Evolutionary conservation across 2,329 filamentous ascomycete genomes (phyloP).

Genomic region (Fusarium coicis): DNA sequence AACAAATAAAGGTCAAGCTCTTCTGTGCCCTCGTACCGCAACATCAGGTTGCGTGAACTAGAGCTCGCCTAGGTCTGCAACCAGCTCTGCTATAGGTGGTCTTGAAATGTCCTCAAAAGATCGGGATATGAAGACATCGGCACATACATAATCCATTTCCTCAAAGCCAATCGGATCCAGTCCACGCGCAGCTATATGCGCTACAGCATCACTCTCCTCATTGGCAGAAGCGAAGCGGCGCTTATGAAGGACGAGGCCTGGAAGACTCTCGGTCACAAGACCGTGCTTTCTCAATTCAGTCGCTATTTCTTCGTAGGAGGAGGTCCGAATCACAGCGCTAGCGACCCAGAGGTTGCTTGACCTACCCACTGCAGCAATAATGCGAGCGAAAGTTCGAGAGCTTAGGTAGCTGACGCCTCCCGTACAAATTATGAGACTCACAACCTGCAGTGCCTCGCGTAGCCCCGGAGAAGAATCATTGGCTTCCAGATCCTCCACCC

Average conservation of each 20-base stretch:
- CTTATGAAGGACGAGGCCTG: not conserved
- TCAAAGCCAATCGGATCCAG: not conserved
- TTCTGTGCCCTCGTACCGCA: not conserved
- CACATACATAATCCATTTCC: not conserved
- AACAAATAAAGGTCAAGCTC: too few relatives aligned
- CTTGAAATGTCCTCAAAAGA: not conserved
- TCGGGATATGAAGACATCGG: not conserved
- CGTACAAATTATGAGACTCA: not conserved
- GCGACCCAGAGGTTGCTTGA: not conserved
- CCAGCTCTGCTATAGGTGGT: not conserved
- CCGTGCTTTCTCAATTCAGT: not conserved
- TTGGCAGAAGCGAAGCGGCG: not conserved
- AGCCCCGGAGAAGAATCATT: not conserved
- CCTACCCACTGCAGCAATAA: not conserved
- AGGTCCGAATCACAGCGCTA: not conserved
- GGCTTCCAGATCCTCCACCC: not conserved
- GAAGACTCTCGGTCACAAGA: not conserved
- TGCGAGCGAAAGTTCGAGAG: not conserved
- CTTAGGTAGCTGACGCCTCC: not conserved
- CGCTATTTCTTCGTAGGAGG: not conserved
- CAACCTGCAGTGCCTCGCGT: accelerated
- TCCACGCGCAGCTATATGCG: not conserved
- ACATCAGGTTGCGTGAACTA: not conserved
- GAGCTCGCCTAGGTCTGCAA: accelerated
- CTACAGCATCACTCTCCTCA: not conserved